phyloP scores from a whole-genome alignment of 1,284 basidiomycete species.

The Malassezia brasiliensis region DNA sequence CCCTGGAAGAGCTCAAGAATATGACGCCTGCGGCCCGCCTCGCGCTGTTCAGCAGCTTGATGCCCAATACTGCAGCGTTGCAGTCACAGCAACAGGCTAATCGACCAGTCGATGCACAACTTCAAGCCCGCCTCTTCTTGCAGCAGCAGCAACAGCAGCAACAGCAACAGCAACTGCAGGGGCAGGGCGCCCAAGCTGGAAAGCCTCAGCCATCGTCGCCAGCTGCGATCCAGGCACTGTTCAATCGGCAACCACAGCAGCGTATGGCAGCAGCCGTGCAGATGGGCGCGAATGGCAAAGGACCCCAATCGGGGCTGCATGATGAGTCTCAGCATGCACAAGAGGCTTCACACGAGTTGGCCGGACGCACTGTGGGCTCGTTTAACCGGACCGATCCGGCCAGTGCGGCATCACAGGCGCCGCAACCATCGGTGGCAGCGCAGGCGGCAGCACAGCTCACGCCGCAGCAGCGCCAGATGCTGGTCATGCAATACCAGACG shows the following conservation, averaged over 20 bases:
- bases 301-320: not conserved
- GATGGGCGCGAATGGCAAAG: not conserved
- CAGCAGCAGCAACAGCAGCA: constrained; percentile 39
- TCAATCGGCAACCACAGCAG: not conserved
- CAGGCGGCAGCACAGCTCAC: constrained; percentile 21
- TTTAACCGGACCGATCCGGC: not conserved
- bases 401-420: not conserved
- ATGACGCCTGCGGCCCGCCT: constrained; percentile 32
- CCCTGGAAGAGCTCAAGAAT: constrained; percentile 41
- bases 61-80: constrained; percentile 21
- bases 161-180: constrained; percentile 24
- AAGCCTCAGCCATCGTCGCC: constrained; percentile 13
- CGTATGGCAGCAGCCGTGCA: not conserved
- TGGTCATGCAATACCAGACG: constrained; percentile 34
- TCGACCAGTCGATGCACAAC: constrained; percentile 26
- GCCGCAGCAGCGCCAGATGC: constrained; percentile 36
- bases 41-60: constrained; percentile 33
- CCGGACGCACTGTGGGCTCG: not conserved
- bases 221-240: not conserved
- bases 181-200: constrained; percentile 20
- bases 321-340: not conserved
- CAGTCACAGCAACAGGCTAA: constrained; percentile 16
- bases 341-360: not conserved
- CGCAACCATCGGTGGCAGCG: not conserved
- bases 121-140: constrained; percentile 31